A percentile compares a stretch with the other conserved stretches of the same genome.
phyloP scores from a whole-genome alignment of 2,329 filamentous ascomycete genomes.

The Phoma herbarum region DNA sequence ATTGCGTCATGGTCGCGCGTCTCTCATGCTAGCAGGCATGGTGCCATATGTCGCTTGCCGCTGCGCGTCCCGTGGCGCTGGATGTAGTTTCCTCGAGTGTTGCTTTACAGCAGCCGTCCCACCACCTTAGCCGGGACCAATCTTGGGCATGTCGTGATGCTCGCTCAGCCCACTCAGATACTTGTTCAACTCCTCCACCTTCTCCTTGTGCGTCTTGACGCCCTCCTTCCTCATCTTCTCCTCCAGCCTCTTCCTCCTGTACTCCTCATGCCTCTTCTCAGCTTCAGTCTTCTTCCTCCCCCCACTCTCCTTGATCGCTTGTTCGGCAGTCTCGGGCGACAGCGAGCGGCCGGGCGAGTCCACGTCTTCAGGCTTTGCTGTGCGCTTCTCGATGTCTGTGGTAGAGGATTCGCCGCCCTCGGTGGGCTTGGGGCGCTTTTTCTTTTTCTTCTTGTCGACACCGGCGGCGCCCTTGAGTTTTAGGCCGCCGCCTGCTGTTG shows the following conservation, averaged over 20 bases:
- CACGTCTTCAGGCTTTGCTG: constrained; percentile 29
- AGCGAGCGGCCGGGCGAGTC: constrained; percentile 42
- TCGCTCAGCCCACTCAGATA: constrained; percentile 92
- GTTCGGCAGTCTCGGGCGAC: constrained; percentile 45
- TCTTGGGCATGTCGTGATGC: constrained; percentile 88
- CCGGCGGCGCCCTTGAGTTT: constrained; percentile 83
- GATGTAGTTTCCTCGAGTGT: no score
- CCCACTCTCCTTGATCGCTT: constrained; percentile 38
- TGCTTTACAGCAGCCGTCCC: background rate
- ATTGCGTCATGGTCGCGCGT: no score
- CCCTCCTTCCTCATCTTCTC: constrained; percentile 84
- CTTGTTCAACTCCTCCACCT: constrained; percentile 93
- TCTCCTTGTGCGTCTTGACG: constrained; percentile 95
- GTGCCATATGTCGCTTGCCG: no score
- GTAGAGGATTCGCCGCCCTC: constrained; percentile 21
- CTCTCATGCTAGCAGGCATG: no score
- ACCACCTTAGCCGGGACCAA: constrained; percentile 63
- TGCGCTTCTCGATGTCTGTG: constrained; percentile 27
- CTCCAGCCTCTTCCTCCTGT: constrained; percentile 80
- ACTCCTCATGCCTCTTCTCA: constrained; percentile 82
- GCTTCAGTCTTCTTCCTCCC: constrained; percentile 77
- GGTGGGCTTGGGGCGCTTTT: constrained; percentile 53
- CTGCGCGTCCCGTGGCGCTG: no score
- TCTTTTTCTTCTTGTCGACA: constrained; percentile 71
- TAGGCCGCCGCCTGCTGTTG: constrained; percentile 73